These are phyloP conservation scores for Paecilomyces variotii DNA, from an alignment of 2,329 filamentous ascomycete species.

Conservation along the genomic window DNA sequence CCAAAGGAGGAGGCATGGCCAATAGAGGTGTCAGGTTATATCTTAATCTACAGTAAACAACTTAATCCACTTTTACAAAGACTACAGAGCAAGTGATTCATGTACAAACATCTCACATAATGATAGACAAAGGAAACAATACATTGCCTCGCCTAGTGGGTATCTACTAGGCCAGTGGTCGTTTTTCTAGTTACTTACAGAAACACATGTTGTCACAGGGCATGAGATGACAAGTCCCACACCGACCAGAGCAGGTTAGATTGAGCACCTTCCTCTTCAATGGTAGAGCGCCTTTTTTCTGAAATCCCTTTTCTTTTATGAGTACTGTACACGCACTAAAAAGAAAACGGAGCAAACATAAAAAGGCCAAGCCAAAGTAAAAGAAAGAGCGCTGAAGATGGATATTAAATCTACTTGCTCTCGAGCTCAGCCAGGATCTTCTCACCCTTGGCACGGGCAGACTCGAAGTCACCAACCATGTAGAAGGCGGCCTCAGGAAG, in stretches of 20 bases:
- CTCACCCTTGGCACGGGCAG: constrained; percentile 93
- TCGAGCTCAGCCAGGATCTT: constrained; percentile 98
- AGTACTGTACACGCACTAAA: constrained; percentile 34
- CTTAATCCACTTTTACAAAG: not conserved
- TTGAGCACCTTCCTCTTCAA: constrained; percentile 10
- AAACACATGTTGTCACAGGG: constrained; percentile 28
- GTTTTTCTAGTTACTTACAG: constrained; percentile 32
- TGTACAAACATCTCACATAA: not conserved
- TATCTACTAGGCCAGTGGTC: constrained; percentile 27
- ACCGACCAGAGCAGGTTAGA: constrained; percentile 1
- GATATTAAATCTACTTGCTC: constrained; percentile 42
- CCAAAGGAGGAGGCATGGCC: not conserved
- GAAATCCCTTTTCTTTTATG: constrained; percentile 25
- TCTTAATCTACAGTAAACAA: too few relatives aligned
- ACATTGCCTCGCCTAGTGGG: constrained; percentile 20
- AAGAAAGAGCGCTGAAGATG: constrained; percentile 17
- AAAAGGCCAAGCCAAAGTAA: constrained; percentile 25
- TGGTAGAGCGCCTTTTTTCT: constrained; percentile 1
- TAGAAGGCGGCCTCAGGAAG: constrained; percentile 88
- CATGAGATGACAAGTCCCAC: constrained; percentile 15
- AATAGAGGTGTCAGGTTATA: not conserved
- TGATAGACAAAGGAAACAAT: constrained; percentile 19
- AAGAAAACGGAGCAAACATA: constrained; percentile 25
- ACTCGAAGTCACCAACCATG: constrained; percentile 96
- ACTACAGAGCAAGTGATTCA: not conserved